phyloP scores from a whole-genome alignment of 1,139 yeast genomes.

The Hyphopichia pseudoburtonii region DNA sequence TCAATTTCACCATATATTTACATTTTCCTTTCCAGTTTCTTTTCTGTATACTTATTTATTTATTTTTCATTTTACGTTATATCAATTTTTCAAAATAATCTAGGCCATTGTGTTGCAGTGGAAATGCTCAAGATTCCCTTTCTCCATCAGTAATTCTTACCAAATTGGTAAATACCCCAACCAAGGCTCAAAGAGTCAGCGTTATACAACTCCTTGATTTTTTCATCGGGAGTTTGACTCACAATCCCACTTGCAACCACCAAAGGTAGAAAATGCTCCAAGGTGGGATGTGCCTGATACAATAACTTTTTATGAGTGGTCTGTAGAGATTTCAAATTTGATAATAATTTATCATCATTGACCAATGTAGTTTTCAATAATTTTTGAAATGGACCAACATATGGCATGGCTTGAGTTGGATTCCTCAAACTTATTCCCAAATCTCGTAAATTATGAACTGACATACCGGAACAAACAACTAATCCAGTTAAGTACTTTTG shows the following conservation, averaged over 20 bases:
- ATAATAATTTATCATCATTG: constrained; percentile 21
- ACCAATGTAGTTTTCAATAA: constrained; percentile 38
- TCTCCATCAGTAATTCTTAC: constrained; percentile 13
- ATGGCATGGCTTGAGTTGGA: constrained; percentile 38
- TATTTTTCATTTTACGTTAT: too few relatives aligned
- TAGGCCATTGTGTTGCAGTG: too few relatives aligned
- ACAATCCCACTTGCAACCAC: constrained; percentile 68
- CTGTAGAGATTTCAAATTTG: constrained; percentile 32
- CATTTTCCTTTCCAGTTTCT: background rate
- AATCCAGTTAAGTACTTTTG: constrained; percentile 39
- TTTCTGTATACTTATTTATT: constrained; percentile 2
- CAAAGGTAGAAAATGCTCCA: constrained; percentile 72
- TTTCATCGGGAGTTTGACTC: constrained; percentile 27
- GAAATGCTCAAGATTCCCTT: too few relatives aligned
- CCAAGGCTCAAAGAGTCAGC: constrained; percentile 51
- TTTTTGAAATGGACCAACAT: constrained; percentile 50
- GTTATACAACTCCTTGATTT: constrained; percentile 47
- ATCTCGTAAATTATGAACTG: constrained; percentile 73
- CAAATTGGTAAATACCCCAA: constrained; percentile 65
- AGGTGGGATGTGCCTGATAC: constrained; percentile 64
- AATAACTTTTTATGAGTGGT: constrained; percentile 33
- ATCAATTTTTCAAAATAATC: too few relatives aligned
- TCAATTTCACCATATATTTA: too few relatives aligned
- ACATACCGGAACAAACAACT: constrained; percentile 70
- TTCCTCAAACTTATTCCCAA: constrained; percentile 23